phyloP scores from a whole-genome alignment of 257 asterid genomes.

The Cinchona pubescens region DNA sequence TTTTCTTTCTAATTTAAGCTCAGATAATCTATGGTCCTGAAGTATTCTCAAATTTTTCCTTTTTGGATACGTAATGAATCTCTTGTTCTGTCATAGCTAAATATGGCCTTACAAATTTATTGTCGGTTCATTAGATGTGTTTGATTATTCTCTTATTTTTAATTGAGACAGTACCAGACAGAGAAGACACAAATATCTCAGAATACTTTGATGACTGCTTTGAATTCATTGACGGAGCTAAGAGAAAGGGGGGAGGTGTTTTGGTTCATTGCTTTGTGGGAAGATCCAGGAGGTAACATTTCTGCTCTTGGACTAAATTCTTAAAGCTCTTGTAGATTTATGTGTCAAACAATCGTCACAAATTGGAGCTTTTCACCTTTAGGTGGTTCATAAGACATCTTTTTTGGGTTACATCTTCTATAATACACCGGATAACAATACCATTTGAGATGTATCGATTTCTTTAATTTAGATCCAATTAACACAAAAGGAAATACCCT shows the following conservation, averaged over 20 bases:
- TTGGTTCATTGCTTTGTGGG: constrained; percentile 88
- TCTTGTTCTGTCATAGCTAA: not conserved
- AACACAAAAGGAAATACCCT: not conserved
- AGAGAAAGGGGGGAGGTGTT: constrained; percentile 58
- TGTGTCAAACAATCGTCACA: not conserved
- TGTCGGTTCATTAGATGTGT: not conserved
- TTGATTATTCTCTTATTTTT: constrained; percentile 13
- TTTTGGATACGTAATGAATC: not conserved
- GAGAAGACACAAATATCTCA: constrained; percentile 44
- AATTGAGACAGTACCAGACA: constrained; percentile 61
- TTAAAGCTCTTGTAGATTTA: not conserved
- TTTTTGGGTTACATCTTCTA: too few relatives aligned
- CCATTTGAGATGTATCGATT: not conserved
- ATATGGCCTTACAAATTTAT: not conserved
- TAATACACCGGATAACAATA: too few relatives aligned
- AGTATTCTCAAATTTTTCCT: not conserved
- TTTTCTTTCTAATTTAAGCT: not conserved
- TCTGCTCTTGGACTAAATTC: not conserved
- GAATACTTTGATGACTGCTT: constrained; percentile 71
- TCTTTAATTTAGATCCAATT: not conserved
- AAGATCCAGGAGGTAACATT: constrained; percentile 74
- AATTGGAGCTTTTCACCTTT: not conserved
- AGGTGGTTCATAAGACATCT: not conserved
- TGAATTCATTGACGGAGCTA: constrained; percentile 73
- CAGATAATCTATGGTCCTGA: not conserved